Evolutionary conservation across 768 basidiomycete genomes (phyloP).

Genomic region (Calocera viscosa): DNA sequence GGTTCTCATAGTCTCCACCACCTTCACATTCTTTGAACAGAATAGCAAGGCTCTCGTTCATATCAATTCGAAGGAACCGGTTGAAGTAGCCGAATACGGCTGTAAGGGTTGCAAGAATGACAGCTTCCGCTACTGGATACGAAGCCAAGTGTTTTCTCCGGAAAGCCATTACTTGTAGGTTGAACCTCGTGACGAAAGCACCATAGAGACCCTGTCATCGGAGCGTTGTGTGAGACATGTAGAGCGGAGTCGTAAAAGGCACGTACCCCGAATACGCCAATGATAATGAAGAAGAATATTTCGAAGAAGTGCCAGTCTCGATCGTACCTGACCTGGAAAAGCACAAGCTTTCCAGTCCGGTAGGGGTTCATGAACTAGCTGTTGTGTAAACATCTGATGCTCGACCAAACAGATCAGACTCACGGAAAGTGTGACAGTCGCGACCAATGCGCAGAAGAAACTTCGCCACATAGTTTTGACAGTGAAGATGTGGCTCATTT

Average conservation of each 20-base stretch:
- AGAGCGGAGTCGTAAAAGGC: neutral
- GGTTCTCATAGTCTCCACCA: conserved; percentile 75
- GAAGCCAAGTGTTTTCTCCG: conserved; percentile 77
- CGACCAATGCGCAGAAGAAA: conserved; percentile 93
- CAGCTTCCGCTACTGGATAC: conserved; percentile 80
- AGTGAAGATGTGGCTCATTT: conserved; percentile 97
- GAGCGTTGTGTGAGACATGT: neutral
- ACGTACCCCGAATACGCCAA: conserved; percentile 88
- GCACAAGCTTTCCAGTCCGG: conserved; percentile 90
- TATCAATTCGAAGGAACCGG: conserved; percentile 86
- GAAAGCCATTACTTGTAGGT: conserved; percentile 88
- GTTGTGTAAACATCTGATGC: neutral
- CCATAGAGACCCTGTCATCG: conserved; percentile 77
- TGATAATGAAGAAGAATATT: conserved; percentile 86
- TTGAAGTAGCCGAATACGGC: conserved; percentile 91
- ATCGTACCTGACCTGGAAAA: conserved; percentile 96
- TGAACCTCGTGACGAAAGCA: conserved; percentile 93
- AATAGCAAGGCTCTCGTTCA: conserved; percentile 93
- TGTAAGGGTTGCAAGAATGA: conserved; percentile 72
- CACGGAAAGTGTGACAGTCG: conserved; percentile 89
- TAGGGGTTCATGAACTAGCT: conserved; percentile 92
- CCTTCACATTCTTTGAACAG: conserved; percentile 94
- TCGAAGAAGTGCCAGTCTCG: conserved; percentile 99
- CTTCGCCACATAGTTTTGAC: conserved; percentile 98
- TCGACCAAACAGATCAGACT: conserved; percentile 25